Evolutionary conservation across 176 grass and related monocot species (phyloP), one percentile per base, ranked within the genome.

Genomic region (Aechmea fasciata): DNA sequence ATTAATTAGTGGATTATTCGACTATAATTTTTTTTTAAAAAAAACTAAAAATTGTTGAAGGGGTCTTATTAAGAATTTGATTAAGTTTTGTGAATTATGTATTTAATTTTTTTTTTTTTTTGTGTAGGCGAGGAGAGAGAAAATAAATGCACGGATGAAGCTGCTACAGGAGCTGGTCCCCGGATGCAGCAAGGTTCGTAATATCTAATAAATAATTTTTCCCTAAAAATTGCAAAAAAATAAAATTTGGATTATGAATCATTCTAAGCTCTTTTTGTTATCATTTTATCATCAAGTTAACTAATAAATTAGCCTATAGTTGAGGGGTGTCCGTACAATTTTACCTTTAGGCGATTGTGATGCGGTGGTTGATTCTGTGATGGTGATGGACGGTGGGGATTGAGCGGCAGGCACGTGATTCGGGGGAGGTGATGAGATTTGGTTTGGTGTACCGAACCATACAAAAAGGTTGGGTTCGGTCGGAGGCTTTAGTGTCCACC

Each of bases 121-220:
- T 70, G 23, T 9, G 3, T 65, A 92, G 90, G 90, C 85, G 64
- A 88, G 90, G 57, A 87, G 90, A 13, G 90, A 89, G 73, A 92
- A 92, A 84, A 89, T 92, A 73, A 92, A 89, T 73, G 90, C 82
- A 19, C 79, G 90, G 80, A 92, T 92, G 90, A 87, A 92, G 74
- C 83, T 92, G 57, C 90, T 92, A 52, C 87, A 92, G 78, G 90
- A 89, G 85, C 80, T 92, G 83, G 90, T 92, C 77, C 90, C 90
- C 71, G 85, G 90, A 10, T 92, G 90, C 74, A 92, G 77, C 59
- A 92, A 92, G 90, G 90, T 91, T 9, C 57, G 75, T 61, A 73
- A 57, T 15, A 52, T 57, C 1, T 24, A 24, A 1, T 13, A 54
- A 54, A 73, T 49, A 51, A 26, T 24, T 17, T 20, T 12, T 9